Percentiles rank a stretch among this genome's conserved stretches.
Evolutionary conservation across 148 eudicot genomes (phyloP).

Genomic region (Rhododendron vialii): DNA sequence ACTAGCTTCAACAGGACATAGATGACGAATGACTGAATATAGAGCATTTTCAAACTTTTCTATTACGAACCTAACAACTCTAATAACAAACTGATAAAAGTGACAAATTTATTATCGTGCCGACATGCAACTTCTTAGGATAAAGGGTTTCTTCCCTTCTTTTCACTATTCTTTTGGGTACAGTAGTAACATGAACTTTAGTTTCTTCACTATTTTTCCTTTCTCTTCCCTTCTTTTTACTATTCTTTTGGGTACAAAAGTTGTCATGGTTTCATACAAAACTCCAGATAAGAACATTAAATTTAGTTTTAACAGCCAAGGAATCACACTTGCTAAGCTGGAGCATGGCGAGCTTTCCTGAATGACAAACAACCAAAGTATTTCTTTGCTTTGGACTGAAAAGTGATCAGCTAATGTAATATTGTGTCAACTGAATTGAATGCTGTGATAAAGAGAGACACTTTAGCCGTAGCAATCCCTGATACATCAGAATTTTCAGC

Average conservation of each 20-base stretch:
- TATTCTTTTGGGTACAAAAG: too few relatives aligned
- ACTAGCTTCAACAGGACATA: neutral
- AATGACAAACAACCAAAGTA: neutral
- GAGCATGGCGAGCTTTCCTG: neutral
- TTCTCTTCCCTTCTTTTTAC: too few relatives aligned
- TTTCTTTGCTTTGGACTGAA: neutral
- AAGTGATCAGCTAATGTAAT: neutral
- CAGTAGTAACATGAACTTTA: neutral
- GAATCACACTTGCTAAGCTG: neutral
- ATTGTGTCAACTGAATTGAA: neutral
- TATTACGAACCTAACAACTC: neutral
- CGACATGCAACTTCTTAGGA: neutral
- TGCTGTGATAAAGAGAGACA: neutral
- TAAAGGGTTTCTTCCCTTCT: neutral
- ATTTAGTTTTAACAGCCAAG: neutral
- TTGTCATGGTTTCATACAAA: too few relatives aligned
- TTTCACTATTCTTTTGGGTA: neutral
- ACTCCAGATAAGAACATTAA: neutral
- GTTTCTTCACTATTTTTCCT: neutral
- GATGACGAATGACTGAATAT: neutral
- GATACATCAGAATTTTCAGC: constrained; percentile 31
- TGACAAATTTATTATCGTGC: neutral
- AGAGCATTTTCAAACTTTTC: neutral
- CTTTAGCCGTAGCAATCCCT: neutral
- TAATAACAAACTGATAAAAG: neutral